Conservation (phyloP, 768 basidiomycete species). For the Trametes meyenii region DNA sequence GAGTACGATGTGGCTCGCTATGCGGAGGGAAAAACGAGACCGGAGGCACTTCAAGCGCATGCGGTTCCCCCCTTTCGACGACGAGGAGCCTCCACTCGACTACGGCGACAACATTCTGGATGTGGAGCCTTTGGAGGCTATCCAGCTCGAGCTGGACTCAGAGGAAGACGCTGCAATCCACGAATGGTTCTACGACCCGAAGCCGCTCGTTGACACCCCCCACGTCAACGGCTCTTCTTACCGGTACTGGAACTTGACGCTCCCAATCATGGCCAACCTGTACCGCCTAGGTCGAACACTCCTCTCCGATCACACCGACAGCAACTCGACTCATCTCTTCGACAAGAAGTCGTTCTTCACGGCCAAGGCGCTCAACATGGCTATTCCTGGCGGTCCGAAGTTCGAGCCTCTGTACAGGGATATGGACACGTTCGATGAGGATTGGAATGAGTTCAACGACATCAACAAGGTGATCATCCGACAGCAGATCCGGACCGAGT, state of each 20-base stretch:
- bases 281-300: constrained; percentile 95
- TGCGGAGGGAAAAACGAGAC: constrained; percentile 98
- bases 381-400: constrained; percentile 97
- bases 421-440: constrained; percentile 97
- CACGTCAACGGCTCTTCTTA: constrained; percentile 93
- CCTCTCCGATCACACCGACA: constrained; percentile 90
- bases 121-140: constrained; percentile 96
- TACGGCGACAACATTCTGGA: constrained; percentile 99
- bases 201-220: constrained; percentile 89
- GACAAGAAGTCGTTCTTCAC: constrained; percentile 99
- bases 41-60: constrained; percentile 99
- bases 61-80: constrained; percentile 99
- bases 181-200: constrained; percentile 99
- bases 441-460: constrained; percentile 99
- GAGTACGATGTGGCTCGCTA: constrained; percentile 99
- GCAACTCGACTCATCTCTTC: constrained; percentile 90
- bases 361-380: constrained; percentile 95
- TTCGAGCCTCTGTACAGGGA: constrained; percentile 98
- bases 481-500: constrained; percentile 97
- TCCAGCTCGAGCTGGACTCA: constrained; percentile 92
- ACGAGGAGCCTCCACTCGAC: constrained; percentile 98
- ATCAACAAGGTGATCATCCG: constrained; percentile 99
- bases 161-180: constrained; percentile 90
- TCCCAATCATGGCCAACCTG: constrained; percentile 96
- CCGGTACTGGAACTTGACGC: constrained; percentile 86